A percentile compares a stretch with the other conserved stretches of the same genome.
phyloP scores from a whole-genome alignment of 257 asterid species.

The Gardenia jasminoides region DNA sequence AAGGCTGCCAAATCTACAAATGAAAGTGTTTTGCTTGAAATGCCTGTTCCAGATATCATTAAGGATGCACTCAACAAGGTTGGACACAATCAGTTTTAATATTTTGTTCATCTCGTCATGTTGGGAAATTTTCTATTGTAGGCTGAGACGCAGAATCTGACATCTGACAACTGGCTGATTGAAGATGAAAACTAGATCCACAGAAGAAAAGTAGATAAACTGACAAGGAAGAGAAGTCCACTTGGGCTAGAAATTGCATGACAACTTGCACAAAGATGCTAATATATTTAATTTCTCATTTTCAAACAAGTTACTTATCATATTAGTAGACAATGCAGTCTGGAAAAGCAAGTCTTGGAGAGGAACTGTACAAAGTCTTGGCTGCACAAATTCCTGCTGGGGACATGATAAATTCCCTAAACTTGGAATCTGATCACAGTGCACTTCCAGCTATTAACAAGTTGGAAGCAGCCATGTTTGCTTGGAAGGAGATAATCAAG shows the following conservation, averaged over 20 bases:
- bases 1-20: conserved; percentile 87
- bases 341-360: conserved; percentile 75
- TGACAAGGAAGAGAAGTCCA: not conserved
- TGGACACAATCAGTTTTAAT: conserved; percentile 12
- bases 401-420: conserved; percentile 49
- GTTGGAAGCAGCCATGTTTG: conserved; percentile 70
- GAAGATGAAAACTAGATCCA: not conserved
- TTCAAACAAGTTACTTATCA: not conserved
- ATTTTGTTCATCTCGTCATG: not conserved
- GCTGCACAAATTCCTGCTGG: conserved; percentile 44
- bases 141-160: not conserved
- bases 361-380: conserved; percentile 65
- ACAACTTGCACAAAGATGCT: not conserved
- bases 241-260: not conserved
- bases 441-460: conserved; percentile 74
- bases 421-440: conserved; percentile 64
- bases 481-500: conserved; percentile 65
- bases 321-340: conserved; percentile 42
- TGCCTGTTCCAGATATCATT: conserved; percentile 67
- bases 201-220: not conserved
- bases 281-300: not conserved
- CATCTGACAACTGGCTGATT: not conserved
- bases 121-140: not conserved
- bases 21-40: conserved; percentile 65
- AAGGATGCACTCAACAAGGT: conserved; percentile 85